Conservation (phyloP, 2,329 filamentous ascomycete species). For the Aaosphaeria pasadenensis region DNA sequence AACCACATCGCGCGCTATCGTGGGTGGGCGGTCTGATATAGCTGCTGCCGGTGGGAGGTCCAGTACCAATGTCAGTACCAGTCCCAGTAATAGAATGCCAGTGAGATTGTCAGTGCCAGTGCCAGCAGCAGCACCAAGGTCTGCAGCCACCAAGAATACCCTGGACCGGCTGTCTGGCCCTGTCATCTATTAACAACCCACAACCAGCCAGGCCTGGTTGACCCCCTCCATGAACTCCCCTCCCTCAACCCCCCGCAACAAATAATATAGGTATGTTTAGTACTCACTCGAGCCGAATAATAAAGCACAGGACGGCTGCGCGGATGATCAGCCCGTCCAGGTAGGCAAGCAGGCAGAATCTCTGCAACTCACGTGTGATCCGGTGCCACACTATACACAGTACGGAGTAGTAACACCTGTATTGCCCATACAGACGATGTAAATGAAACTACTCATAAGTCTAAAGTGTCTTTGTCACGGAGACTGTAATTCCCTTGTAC, state of each 20-base stretch:
- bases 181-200: slow-evolving; percentile 8
- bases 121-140: slow-evolving; percentile 3
- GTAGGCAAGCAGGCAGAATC: slow-evolving; percentile 1
- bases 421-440: no score
- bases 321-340: slow-evolving; percentile 15
- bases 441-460: no score
- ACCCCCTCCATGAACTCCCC: slow-evolving; percentile 7
- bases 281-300: slow-evolving; percentile 11
- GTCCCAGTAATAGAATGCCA: no score
- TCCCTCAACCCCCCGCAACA: no score
- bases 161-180: slow-evolving; percentile 3
- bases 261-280: slow-evolving; percentile 7
- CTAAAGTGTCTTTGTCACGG: no score
- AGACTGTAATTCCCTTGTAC: no score
- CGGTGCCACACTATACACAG: slow-evolving; percentile 6
- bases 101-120: no score
- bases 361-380: slow-evolving; percentile 7
- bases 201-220: slow-evolving; percentile 11
- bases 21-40: slow-evolving; percentile 28
- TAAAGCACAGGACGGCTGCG: slow-evolving; percentile 13
- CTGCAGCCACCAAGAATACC: slow-evolving; percentile 11
- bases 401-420: neutral
- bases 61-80: no score
- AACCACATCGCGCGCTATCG: slow-evolving; percentile 23
- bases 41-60: neutral